phyloP scores from a whole-genome alignment of 257 asterid genomes.

The Solanum sejunctum region DNA sequence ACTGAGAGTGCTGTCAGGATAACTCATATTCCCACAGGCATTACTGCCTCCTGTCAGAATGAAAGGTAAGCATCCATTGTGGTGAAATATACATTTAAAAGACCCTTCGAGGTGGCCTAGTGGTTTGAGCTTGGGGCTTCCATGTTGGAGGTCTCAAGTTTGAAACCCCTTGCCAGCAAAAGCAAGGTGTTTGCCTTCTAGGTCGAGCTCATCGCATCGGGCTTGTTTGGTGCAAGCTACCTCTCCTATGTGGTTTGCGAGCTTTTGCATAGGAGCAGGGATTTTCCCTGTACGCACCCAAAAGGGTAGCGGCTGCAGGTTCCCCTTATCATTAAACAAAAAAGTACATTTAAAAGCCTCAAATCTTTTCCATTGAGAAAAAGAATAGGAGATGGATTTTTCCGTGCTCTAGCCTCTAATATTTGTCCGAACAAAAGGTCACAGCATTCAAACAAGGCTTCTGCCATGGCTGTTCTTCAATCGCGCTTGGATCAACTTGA shows the following conservation, averaged over 20 bases:
- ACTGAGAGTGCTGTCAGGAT: constrained; percentile 94
- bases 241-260: too few relatives aligned
- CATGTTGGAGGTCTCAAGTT: too few relatives aligned
- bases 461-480: constrained; percentile 96
- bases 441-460: constrained; percentile 88
- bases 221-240: too few relatives aligned
- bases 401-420: neutral
- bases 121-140: too few relatives aligned
- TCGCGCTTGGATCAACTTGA: constrained; percentile 92
- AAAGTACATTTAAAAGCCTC: too few relatives aligned
- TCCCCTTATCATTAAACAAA: too few relatives aligned
- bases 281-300: too few relatives aligned
- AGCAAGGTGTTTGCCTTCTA: too few relatives aligned
- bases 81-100: neutral
- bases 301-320: too few relatives aligned
- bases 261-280: too few relatives aligned
- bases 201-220: too few relatives aligned
- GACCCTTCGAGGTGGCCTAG: neutral
- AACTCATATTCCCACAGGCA: constrained; percentile 93
- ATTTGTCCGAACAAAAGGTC: constrained; percentile 36
- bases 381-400: neutral
- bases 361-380: neutral
- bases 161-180: too few relatives aligned
- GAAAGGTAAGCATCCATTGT: constrained; percentile 46
- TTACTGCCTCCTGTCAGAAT: constrained; percentile 77